These are phyloP conservation scores for Themeda triandra DNA, from an alignment of 176 grass and related monocot genomes.

Conservation along the genomic window DNA sequence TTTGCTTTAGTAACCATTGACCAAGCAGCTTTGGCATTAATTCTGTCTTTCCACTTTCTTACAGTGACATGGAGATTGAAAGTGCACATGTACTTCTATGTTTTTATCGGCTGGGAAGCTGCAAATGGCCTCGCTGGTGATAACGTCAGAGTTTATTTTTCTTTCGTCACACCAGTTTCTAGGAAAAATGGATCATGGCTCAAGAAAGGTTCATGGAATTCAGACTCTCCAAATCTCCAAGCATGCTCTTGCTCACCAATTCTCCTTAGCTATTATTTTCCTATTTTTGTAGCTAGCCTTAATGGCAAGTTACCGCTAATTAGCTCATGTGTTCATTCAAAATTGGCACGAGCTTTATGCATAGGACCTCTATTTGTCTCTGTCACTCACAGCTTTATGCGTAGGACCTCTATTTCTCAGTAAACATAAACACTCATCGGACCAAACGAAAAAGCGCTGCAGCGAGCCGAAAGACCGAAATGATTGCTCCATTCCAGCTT, in stretches of 20 bases:
- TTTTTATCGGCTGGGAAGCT: no score
- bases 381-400: neutral
- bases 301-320: neutral
- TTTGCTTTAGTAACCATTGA: no score
- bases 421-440: conserved; percentile 3
- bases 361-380: neutral
- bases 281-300: no score
- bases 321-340: neutral
- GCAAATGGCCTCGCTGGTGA: neutral
- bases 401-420: neutral
- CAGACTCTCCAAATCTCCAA: neutral
- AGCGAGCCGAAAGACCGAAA: neutral
- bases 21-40: no score
- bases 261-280: neutral
- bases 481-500: neutral
- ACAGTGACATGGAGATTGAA: no score
- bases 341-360: neutral
- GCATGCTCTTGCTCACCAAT: neutral
- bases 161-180: neutral
- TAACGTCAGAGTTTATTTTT: neutral
- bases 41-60: no score
- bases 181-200: neutral
- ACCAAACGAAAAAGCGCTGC: neutral
- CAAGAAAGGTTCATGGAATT: neutral
- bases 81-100: no score